phyloP scores from a whole-genome alignment of 73 alveolate genomes.

The Effrenium voratum region DNA sequence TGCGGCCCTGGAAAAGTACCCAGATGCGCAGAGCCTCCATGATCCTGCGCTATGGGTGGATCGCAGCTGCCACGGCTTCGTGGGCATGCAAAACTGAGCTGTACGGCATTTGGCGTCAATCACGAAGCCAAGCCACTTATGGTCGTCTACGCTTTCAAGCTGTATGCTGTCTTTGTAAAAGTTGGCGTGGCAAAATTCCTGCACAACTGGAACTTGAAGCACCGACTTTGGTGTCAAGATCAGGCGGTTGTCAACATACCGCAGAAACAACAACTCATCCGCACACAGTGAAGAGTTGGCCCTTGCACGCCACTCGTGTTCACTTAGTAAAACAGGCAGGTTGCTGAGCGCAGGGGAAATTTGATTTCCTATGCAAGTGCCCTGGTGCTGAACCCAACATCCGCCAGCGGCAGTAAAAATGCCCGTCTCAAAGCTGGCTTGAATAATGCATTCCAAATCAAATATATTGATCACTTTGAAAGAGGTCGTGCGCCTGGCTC shows the following conservation, averaged over 20 bases:
- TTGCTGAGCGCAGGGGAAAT: background rate
- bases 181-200: too few relatives aligned
- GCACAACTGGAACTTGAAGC: too few relatives aligned
- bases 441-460: too few relatives aligned
- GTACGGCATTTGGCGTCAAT: background rate
- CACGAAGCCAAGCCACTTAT: background rate
- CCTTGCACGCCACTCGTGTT: background rate
- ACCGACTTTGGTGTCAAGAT: too few relatives aligned
- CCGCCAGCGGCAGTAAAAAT: background rate
- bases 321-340: background rate
- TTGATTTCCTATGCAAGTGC: background rate
- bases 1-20: background rate
- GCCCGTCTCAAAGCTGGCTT: background rate
- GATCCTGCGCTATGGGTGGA: background rate
- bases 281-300: too few relatives aligned
- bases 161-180: too few relatives aligned
- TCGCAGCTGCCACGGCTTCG: background rate
- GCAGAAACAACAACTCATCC: background rate
- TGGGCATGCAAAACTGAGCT: background rate
- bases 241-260: conserved; percentile 5
- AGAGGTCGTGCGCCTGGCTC: too few relatives aligned
- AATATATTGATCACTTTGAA: too few relatives aligned
- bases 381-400: background rate
- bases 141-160: background rate
- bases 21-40: background rate